These are phyloP conservation scores for Colletotrichum cereale DNA, from an alignment of 2,329 filamentous ascomycete species.

Conservation along the genomic window DNA sequence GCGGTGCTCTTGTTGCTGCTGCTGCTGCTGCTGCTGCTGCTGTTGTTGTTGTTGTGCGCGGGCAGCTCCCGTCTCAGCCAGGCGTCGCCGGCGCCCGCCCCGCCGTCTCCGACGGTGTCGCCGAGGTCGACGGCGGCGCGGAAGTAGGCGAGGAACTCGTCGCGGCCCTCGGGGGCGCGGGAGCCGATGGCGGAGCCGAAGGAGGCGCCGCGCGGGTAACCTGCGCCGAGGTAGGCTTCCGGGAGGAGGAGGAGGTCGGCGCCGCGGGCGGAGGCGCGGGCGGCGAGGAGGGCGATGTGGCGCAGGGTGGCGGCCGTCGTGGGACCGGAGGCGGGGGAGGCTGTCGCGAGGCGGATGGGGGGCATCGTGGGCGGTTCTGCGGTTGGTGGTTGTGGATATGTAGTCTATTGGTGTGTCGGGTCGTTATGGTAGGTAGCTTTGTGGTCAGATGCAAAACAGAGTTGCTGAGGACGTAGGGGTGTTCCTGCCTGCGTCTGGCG, in stretches of 20 bases:
- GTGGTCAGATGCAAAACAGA: not conserved
- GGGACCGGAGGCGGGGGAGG: slow-evolving; percentile 65
- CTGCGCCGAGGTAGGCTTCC: slow-evolving; percentile 86
- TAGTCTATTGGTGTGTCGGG: too few species aligned
- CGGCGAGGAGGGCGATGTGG: slow-evolving; percentile 73
- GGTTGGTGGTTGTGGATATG: too few species aligned
- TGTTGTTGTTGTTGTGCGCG: slow-evolving; percentile 21
- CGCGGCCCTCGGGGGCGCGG: slow-evolving; percentile 76
- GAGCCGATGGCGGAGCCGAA: slow-evolving; percentile 83
- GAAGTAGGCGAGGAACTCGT: slow-evolving; percentile 88
- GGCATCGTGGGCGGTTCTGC: slow-evolving; percentile 24
- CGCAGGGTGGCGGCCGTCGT: slow-evolving; percentile 71
- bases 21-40: too few species aligned
- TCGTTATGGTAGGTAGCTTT: not conserved
- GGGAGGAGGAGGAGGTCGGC: slow-evolving; percentile 86
- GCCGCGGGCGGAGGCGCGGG: slow-evolving; percentile 66
- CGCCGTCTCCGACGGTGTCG: slow-evolving; percentile 72
- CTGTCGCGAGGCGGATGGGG: slow-evolving; percentile 65
- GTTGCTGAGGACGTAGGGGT: not conserved
- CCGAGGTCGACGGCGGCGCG: slow-evolving; percentile 84
- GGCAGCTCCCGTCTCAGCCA: slow-evolving; percentile 77
- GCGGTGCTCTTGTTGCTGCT: too few species aligned
- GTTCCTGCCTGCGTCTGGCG: not conserved
- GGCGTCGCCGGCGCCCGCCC: slow-evolving; percentile 76
- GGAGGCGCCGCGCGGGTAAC: slow-evolving; percentile 84